phyloP scores from a whole-genome alignment of 179 eudicot genomes.

The Drosera spatulata region DNA sequence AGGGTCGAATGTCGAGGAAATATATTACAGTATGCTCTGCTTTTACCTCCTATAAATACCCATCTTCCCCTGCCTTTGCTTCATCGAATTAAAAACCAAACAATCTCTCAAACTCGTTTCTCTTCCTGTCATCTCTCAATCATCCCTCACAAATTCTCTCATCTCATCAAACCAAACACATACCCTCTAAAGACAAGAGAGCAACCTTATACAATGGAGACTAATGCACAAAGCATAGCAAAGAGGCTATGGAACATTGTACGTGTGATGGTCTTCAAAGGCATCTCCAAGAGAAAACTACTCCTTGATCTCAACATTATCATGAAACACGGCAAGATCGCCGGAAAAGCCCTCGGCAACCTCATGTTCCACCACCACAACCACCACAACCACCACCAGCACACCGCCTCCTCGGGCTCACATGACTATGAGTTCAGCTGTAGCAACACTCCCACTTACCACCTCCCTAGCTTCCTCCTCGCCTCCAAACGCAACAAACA shows the following conservation, averaged over 20 bases:
- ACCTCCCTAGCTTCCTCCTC: constrained; percentile 7
- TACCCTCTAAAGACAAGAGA: background rate
- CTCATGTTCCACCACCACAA: constrained; percentile 16
- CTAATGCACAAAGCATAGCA: constrained; percentile 9
- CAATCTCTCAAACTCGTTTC: too few relatives aligned
- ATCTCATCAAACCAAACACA: too few relatives aligned
- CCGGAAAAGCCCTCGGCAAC: constrained; percentile 15
- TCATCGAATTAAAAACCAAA: too few relatives aligned
- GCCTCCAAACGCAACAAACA: constrained; percentile 5
- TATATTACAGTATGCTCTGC: too few relatives aligned
- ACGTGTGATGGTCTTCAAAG: constrained; percentile 25
- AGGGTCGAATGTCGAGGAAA: too few relatives aligned
- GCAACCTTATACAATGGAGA: background rate
- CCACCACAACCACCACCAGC: background rate
- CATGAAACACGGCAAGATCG: constrained; percentile 29
- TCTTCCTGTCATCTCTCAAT: too few relatives aligned
- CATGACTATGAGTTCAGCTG: constrained; percentile 42
- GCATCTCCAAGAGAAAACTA: constrained; percentile 29
- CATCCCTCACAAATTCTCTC: too few relatives aligned
- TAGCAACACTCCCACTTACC: constrained; percentile 25
- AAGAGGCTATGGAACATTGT: constrained; percentile 28
- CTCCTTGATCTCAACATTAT: constrained; percentile 24
- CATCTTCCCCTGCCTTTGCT: too few relatives aligned
- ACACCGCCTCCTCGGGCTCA: background rate
- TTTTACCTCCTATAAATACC: too few relatives aligned